Conservation (phyloP, 805 yeast genomes). For the Candida argentea region DNA sequence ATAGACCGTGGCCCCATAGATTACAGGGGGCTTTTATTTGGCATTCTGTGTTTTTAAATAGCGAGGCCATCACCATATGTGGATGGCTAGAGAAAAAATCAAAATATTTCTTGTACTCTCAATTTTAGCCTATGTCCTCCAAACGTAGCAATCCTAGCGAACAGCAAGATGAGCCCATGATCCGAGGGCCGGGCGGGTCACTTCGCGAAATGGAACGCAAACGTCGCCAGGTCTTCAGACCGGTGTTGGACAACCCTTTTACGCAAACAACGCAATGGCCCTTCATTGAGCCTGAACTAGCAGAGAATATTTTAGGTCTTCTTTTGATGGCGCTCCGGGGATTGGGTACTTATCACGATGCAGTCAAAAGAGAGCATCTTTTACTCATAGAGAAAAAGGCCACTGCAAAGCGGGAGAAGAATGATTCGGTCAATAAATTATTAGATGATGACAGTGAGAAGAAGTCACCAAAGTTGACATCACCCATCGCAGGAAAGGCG, state of each 20-base stretch:
- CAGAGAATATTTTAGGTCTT: conserved; percentile 27
- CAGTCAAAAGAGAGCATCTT: too few species aligned
- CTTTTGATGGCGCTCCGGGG: conserved; percentile 23
- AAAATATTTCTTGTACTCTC: conserved; percentile 1
- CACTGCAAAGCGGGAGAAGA: conserved; percentile 5
- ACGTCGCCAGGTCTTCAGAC: conserved; percentile 50
- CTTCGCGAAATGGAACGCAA: conserved; percentile 40
- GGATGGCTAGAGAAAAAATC: not conserved
- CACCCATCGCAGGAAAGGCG: conserved; percentile 12
- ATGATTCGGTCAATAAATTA: conserved; percentile 1
- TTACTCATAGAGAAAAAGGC: too few species aligned
- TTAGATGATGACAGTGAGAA: too few species aligned
- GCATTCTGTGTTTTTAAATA: conserved; percentile 1
- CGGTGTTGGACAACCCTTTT: conserved; percentile 55
- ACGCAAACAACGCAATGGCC: conserved; percentile 37
- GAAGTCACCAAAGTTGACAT: conserved; percentile 1
- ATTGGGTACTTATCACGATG: conserved; percentile 16
- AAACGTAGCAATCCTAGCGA: conserved; percentile 1
- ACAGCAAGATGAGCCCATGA: conserved; percentile 3
- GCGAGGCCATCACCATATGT: not conserved
- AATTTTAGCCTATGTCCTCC: conserved; percentile 1
- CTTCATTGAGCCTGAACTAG: conserved; percentile 27
- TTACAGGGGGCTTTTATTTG: conserved; percentile 1
- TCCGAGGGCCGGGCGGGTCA: too few species aligned
- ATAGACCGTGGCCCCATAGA: conserved; percentile 1